Percentiles rank a stretch among this genome's conserved stretches.
Conservation (phyloP, 2,329 filamentous ascomycete species). For the Colletotrichum destructivum region DNA sequence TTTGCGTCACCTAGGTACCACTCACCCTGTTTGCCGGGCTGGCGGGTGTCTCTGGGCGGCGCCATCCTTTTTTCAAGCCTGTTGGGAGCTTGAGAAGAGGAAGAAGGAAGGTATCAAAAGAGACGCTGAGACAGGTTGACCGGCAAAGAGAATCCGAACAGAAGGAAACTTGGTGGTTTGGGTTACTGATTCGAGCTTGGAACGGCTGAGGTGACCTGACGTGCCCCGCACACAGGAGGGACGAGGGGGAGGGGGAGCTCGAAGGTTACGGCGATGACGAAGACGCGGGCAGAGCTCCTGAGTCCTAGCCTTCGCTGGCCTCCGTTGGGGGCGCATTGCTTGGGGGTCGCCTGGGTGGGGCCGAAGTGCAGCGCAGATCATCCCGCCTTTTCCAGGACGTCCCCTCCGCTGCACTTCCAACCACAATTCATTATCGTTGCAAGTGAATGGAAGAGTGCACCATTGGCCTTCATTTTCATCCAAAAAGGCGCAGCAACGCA, state of each 20-base stretch:
- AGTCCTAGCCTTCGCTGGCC: no score
- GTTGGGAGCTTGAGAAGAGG: no score
- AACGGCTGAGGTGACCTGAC: constrained; percentile 18
- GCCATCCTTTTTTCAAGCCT: no score
- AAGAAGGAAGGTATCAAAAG: neutral
- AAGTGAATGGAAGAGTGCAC: no score
- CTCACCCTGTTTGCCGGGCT: constrained; percentile 82
- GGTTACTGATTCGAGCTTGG: neutral
- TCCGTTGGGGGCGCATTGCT: no score
- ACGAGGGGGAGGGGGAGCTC: constrained; percentile 7
- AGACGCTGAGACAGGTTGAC: neutral
- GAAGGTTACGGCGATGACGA: constrained; percentile 18
- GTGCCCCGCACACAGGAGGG: constrained; percentile 18
- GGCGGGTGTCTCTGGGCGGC: constrained; percentile 15
- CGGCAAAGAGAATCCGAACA: neutral
- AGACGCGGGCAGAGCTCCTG: constrained; percentile 27
- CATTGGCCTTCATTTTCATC: no score
- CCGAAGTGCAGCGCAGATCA: no score
- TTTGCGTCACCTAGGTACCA: constrained; percentile 83
- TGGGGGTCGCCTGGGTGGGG: no score
- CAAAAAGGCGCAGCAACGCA: no score
- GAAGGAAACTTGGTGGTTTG: neutral
- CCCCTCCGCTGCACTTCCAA: no score
- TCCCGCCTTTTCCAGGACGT: no score
- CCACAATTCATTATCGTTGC: no score